A percentile compares a stretch with the other conserved stretches of the same genome.
Conservation (phyloP, 1,139 yeast species). For the Kluyveromyces sp. region DNA sequence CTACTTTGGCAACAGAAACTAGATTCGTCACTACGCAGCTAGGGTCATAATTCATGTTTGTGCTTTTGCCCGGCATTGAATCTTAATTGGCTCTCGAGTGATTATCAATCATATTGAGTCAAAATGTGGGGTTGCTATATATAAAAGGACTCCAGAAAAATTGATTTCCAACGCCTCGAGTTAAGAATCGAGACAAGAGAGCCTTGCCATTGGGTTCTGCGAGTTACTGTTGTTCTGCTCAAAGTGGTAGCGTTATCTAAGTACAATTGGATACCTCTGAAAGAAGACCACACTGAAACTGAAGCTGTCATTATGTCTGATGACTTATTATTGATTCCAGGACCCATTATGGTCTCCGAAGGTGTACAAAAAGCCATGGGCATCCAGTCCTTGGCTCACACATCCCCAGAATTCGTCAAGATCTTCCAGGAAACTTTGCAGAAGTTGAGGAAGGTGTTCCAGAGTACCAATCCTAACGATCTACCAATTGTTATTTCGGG, state of each 20-base stretch:
- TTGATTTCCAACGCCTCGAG: too few species aligned
- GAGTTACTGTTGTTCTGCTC: too few species aligned
- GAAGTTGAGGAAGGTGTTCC: constrained; percentile 66
- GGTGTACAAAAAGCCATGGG: constrained; percentile 76
- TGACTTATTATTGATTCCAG: constrained; percentile 74
- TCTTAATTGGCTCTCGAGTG: background rate
- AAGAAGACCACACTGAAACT: background rate
- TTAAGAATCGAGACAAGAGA: background rate
- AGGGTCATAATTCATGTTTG: too few species aligned
- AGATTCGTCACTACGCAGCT: background rate
- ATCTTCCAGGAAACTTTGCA: constrained; percentile 65
- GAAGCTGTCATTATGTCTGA: constrained; percentile 12
- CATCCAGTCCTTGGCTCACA: constrained; percentile 82
- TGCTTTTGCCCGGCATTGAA: too few species aligned
- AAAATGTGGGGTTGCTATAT: too few species aligned
- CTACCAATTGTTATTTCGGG: constrained; percentile 84
- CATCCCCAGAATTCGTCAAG: constrained; percentile 76
- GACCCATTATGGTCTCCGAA: constrained; percentile 87
- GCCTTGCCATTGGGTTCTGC: too few species aligned
- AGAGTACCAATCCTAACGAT: constrained; percentile 43
- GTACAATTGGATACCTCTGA: background rate
- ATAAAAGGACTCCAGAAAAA: background rate
- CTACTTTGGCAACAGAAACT: background rate
- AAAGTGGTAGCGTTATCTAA: too few species aligned
- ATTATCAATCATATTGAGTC: background rate